Evolutionary conservation across 495 filamentous ascomycete species (phyloP), one percentile per base, ranked within the genome.

Genomic region (Penicillium argentinense): DNA sequence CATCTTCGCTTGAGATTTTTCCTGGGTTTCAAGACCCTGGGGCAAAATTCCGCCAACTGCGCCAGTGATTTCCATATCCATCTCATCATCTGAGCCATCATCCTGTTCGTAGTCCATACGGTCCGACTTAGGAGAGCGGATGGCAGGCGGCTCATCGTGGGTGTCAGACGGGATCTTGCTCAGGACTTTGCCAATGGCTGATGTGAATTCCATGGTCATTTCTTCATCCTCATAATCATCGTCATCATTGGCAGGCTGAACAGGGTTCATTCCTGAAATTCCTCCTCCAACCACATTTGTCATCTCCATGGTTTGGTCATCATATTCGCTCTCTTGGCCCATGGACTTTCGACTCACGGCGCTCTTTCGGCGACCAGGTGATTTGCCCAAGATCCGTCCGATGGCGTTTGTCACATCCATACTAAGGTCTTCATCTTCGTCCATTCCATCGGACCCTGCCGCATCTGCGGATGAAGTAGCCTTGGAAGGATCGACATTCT

Each of bases 331-430:
- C 49, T 75, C 67, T 27, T 67, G 64, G 18, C 63, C 57, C 25
- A 50, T 45, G 18, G 72, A 75, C 39, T 65, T 67, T 36, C 72
- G 69, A 55, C 60, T 67, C 32, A 54, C 45, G 12, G 47, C 42
- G 36, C 66, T 73, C 49, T 68, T 55, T 22, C 65, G 61, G 34
- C 49, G 59, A 23, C 54, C 60, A 18, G 57, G 64, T 45, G 63
- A 47, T 28, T 74, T 72, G n/a, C 77, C 68, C 21, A 91, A 67
- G 39, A 97, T 96, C 3, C 84, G 79, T n/a, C 92, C 92, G 45
- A 96, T 67, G 9, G 83, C 87, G 46, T 76, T 80, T 1, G 91
- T 96, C 38, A 95, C 81, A 46, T 96, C 90, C 87, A 91, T 90
- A 8, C 85, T 88, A 61, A 89, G 78, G 22, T 89, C 86, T 45